Percentiles rank a stretch among this genome's conserved stretches.
Evolutionary conservation across 306 rosid species (phyloP).

Genomic region (Malus sylvestris): DNA sequence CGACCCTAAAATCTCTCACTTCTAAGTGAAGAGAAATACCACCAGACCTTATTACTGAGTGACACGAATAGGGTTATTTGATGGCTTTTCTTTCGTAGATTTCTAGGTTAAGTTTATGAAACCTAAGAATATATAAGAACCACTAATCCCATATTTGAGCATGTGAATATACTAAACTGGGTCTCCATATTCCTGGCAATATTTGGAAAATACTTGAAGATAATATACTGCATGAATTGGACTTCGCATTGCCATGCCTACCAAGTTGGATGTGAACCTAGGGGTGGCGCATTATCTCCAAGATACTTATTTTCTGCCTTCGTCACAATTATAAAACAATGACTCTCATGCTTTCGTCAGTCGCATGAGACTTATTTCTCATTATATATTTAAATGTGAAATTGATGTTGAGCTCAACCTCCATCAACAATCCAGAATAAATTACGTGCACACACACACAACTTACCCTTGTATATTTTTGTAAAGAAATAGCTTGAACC

Average conservation of each 20-base stretch:
- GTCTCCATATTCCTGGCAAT: neutral
- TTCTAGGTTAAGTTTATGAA: neutral
- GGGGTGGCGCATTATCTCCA: neutral
- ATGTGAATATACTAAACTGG: neutral
- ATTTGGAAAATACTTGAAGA: neutral
- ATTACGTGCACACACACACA: too few species aligned
- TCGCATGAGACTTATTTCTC: too few species aligned
- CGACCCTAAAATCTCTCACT: too few species aligned
- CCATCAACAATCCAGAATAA: too few species aligned
- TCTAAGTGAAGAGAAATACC: fast-evolving
- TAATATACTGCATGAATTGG: neutral
- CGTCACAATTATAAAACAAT: neutral
- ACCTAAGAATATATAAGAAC: neutral
- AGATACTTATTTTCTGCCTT: neutral
- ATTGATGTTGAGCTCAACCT: too few species aligned
- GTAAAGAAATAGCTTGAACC: too few species aligned
- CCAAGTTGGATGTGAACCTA: neutral
- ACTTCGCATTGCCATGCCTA: neutral
- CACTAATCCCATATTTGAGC: neutral
- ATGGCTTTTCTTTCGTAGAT: neutral
- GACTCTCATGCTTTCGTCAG: too few species aligned
- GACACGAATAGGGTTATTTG: neutral
- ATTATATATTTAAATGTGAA: too few species aligned
- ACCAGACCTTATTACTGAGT: too few species aligned
- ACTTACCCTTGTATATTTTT: too few species aligned